phyloP scores from a whole-genome alignment of 345 rosid species.

The Boechera divaricarpa region DNA sequence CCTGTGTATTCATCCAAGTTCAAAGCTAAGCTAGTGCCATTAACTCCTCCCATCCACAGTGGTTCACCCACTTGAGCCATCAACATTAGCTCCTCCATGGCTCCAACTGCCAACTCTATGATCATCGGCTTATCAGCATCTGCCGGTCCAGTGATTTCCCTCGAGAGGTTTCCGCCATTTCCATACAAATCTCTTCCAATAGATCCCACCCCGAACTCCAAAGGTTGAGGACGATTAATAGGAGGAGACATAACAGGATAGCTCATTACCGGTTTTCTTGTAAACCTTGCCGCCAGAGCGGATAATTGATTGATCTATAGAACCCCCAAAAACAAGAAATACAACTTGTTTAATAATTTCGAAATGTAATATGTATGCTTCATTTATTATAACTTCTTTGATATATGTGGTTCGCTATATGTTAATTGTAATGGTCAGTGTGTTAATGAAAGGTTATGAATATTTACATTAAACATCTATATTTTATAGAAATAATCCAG shows the following conservation, averaged over 20 bases:
- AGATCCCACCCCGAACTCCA: conserved; percentile 53
- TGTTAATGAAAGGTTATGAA: conserved; percentile 5
- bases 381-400: not conserved
- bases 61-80: conserved; percentile 87
- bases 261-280: conserved; percentile 60
- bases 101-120: conserved; percentile 79
- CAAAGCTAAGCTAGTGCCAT: conserved; percentile 52
- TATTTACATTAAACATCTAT: not conserved
- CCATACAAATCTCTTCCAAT: conserved; percentile 60
- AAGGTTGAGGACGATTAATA: conserved; percentile 42
- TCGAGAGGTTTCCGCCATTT: conserved; percentile 59
- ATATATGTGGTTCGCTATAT: no score
- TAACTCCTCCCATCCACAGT: conserved; percentile 65
- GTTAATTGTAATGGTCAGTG: no score
- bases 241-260: conserved; percentile 52
- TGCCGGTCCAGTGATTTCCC: conserved; percentile 45
- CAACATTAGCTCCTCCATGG: conserved; percentile 85
- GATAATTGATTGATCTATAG: conserved; percentile 68
- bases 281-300: conserved; percentile 63
- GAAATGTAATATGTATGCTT: not conserved
- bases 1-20: conserved; percentile 73
- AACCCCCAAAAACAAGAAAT: not conserved
- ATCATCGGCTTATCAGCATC: conserved; percentile 72
- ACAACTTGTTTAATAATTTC: not conserved
- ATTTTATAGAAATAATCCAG: not conserved